Evolutionary conservation across 352 stramenopile species (phyloP).

Genomic region (Saprolegnia parasitica): DNA sequence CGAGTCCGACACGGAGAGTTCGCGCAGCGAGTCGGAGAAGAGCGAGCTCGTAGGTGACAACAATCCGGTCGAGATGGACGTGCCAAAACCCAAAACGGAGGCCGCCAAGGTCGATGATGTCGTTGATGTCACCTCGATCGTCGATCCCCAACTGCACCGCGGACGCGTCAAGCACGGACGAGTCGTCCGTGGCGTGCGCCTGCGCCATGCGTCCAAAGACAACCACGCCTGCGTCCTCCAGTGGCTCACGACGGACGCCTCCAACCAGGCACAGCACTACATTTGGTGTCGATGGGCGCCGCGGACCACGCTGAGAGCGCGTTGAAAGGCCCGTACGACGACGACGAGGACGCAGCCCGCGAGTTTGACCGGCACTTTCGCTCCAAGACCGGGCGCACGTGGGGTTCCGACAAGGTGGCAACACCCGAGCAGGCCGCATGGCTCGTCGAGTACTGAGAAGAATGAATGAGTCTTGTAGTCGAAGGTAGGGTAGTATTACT

Average conservation of each 20-base stretch:
- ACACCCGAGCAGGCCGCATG: not conserved
- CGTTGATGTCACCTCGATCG: constrained; percentile 24
- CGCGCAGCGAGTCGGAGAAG: constrained; percentile 19
- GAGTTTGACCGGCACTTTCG: constrained; percentile 37
- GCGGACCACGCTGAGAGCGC: constrained; percentile 22
- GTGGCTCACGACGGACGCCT: not conserved
- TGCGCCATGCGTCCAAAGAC: not conserved
- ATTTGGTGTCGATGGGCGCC: constrained; percentile 50
- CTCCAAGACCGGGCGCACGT: constrained; percentile 6
- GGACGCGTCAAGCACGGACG: not conserved
- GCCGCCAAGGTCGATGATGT: not conserved
- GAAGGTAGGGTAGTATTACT: too few relatives aligned
- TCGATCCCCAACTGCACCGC: not conserved
- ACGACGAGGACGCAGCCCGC: constrained; percentile 31
- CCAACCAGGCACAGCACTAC: constrained; percentile 31
- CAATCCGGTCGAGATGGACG: not conserved
- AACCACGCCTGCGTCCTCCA: constrained; percentile 12
- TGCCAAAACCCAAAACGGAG: constrained; percentile 13
- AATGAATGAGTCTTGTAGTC: not conserved
- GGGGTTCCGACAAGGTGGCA: not conserved
- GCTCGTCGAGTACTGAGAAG: not conserved
- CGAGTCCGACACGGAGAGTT: constrained; percentile 12
- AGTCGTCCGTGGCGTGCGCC: not conserved
- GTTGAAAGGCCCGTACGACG: constrained; percentile 44
- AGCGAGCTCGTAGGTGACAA: not conserved